Base-by-base conservation (phyloP, 192 early-diverging fungal species). In the Thoreauomyces humboldtii region DNA sequence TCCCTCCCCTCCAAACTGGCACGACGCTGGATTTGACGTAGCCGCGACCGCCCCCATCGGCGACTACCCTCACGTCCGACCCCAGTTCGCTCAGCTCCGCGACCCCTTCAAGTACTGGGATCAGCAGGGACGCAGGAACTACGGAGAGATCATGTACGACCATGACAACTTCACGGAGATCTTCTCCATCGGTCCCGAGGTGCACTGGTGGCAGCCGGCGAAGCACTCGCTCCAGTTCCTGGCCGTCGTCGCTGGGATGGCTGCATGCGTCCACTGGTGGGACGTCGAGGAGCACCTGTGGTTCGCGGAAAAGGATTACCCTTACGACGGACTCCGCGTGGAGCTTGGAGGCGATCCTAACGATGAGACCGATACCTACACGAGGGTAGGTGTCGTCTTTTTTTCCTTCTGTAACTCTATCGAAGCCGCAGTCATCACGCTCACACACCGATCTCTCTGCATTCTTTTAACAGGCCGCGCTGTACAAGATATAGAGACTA, bases 51-150 rank as follows among this genome's bases (percentile, higher is more conserved):
- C 75, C 19, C 81, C 78, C 28, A 78, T 77, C 67, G 81, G 81
- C 44, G 72, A 64, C 34, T 83, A 83, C 72, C 81, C 81, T 12
- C 68, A 68, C 50, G 57, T 77, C 41, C 55, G 67, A 15, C 63
- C 59, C 25, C 76, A 78, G 61, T 83, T 33, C 17, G 68, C 77
- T 11, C 51, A 71, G 41, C 61, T 83, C 31, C 76, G 65, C 37
- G 75, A 83, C 45, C 78, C 81, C 11, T 74, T 61, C 65, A 67
- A 67, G 60, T 81, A 83, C 70, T 83, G 81, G 81, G 81, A 83
- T 65, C 65, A 75, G 61, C 81, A 83, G 72, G 78, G 73, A 15
- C 63, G 77, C 6, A 44, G 81, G 24, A 69, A 83, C 41, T 83
- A 78, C 56, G 81, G 81, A 24, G 81, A 83, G 33, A 57, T 83